Evolutionary conservation across 2,329 filamentous ascomycete species (phyloP).

Genomic region (Venturia asperata): DNA sequence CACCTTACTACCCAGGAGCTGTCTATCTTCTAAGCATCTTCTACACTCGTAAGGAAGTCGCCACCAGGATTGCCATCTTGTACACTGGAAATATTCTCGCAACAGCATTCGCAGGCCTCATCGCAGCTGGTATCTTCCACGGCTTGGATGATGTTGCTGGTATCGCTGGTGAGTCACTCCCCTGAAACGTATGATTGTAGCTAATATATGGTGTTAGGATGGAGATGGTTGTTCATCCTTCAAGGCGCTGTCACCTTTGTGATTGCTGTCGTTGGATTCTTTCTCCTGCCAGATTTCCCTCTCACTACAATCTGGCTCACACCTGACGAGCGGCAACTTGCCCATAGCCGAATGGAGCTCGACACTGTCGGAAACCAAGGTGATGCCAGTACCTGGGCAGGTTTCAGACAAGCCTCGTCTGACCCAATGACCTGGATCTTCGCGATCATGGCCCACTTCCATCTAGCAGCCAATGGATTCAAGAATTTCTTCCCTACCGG

Average conservation of each 20-base stretch:
- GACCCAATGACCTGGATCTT: conserved; percentile 30
- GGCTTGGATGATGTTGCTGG: conserved; percentile 35
- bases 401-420: conserved; percentile 27
- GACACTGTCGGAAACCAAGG: conserved; percentile 17
- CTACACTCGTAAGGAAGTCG: conserved; percentile 56
- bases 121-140: conserved; percentile 38
- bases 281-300: conserved; percentile 19
- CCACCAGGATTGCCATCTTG: conserved; percentile 49
- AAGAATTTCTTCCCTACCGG: conserved; percentile 29
- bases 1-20: conserved; percentile 49
- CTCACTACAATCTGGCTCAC: conserved; percentile 14
- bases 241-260: conserved; percentile 31
- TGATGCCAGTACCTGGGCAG: conserved; percentile 28
- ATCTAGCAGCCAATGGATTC: conserved; percentile 25
- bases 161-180: conserved; percentile 26
- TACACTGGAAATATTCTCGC: conserved; percentile 44
- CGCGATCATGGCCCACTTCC: conserved; percentile 25
- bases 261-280: conserved; percentile 28
- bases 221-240: conserved; percentile 38
- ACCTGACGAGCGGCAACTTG: conserved; percentile 16
- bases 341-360: conserved; percentile 14
- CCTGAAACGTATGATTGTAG: neutral
- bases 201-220: conserved; percentile 22
- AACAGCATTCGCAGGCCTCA: conserved; percentile 53
- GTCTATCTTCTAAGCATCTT: conserved; percentile 59